These are phyloP conservation scores for Clitocybe nebularis DNA, from an alignment of 1,284 basidiomycete genomes.

Conservation along the genomic window DNA sequence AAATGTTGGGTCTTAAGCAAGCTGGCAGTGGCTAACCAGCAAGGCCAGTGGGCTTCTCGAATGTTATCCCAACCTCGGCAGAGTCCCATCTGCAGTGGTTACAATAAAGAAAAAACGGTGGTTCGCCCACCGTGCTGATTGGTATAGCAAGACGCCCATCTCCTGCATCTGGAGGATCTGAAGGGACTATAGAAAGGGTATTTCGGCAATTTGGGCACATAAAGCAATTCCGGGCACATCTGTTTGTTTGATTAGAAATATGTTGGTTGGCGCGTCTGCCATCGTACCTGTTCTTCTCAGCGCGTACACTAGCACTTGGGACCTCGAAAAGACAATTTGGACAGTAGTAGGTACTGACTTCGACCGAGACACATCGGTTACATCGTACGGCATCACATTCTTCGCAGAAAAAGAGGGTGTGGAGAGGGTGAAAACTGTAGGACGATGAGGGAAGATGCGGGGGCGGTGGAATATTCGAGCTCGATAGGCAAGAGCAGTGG, in stretches of 20 bases:
- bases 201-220: slow-evolving; percentile 91
- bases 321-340: slow-evolving; percentile 99
- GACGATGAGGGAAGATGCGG: slow-evolving; percentile 72
- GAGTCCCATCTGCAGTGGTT: slow-evolving; percentile 95
- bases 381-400: slow-evolving; percentile 96
- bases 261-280: slow-evolving; percentile 3
- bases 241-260: slow-evolving; percentile 27
- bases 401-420: slow-evolving; percentile 93
- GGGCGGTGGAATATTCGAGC: slow-evolving; percentile 62
- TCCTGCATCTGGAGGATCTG: slow-evolving; percentile 71
- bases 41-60: slow-evolving; percentile 94
- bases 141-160: slow-evolving; percentile 49
- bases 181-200: slow-evolving; percentile 82
- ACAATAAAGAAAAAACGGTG: slow-evolving; percentile 90
- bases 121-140: slow-evolving; percentile 63
- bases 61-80: slow-evolving; percentile 83
- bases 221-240: slow-evolving; percentile 98
- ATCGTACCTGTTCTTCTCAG: slow-evolving; percentile 86
- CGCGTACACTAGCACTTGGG: slow-evolving; percentile 91
- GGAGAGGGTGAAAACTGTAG: slow-evolving; percentile 77
- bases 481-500: slow-evolving; percentile 68
- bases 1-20: slow-evolving; percentile 1
- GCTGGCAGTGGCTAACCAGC: slow-evolving; percentile 53
- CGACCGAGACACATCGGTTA: slow-evolving; percentile 85
- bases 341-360: slow-evolving; percentile 96